Percentiles rank a stretch among this genome's conserved stretches.
Evolutionary conservation across 352 stramenopile genomes (phyloP).

Genomic region (Phytophthora parvispora): DNA sequence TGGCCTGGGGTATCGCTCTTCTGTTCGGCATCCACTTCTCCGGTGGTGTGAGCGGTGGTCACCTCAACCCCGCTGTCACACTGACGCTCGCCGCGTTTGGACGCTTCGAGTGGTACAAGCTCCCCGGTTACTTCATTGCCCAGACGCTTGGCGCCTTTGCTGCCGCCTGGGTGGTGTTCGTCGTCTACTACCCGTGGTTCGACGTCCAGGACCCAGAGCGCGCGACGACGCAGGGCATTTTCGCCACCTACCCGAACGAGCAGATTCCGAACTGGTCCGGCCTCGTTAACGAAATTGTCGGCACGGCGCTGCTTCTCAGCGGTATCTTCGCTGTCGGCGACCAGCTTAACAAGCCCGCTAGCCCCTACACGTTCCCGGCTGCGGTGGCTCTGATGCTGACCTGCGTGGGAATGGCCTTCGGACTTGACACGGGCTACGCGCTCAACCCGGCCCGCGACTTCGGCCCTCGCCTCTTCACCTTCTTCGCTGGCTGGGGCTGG

Average conservation of each 20-base stretch:
- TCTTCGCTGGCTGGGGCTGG: slow-evolving; percentile 51
- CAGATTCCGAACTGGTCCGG: slow-evolving; percentile 51
- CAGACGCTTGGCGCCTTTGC: slow-evolving; percentile 57
- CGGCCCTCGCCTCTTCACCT: slow-evolving; percentile 54
- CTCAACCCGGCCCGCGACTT: slow-evolving; percentile 58
- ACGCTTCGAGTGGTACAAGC: slow-evolving; percentile 59
- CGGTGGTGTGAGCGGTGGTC: slow-evolving; percentile 59
- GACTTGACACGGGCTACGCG: slow-evolving; percentile 46
- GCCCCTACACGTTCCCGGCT: slow-evolving; percentile 38
- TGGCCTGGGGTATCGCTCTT: slow-evolving; percentile 72
- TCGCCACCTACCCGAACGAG: slow-evolving; percentile 56
- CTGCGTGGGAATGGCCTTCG: slow-evolving; percentile 44
- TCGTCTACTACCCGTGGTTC: slow-evolving; percentile 71
- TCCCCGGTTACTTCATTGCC: slow-evolving; percentile 55
- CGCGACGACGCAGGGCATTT: slow-evolving; percentile 47
- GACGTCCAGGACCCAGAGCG: slow-evolving; percentile 49
- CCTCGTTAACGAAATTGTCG: slow-evolving; percentile 54
- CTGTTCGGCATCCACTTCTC: slow-evolving; percentile 69
- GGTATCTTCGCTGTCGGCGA: slow-evolving; percentile 56
- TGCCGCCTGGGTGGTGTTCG: slow-evolving; percentile 49
- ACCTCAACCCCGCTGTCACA: slow-evolving; percentile 74
- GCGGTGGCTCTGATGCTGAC: slow-evolving; percentile 44
- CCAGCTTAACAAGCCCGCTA: slow-evolving; percentile 50
- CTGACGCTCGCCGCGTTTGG: slow-evolving; percentile 53
- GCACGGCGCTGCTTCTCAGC: slow-evolving; percentile 47